A percentile compares a stretch with the other conserved stretches of the same genome.
Conservation (phyloP, 495 filamentous ascomycete genomes). For the Talaromyces liani region DNA sequence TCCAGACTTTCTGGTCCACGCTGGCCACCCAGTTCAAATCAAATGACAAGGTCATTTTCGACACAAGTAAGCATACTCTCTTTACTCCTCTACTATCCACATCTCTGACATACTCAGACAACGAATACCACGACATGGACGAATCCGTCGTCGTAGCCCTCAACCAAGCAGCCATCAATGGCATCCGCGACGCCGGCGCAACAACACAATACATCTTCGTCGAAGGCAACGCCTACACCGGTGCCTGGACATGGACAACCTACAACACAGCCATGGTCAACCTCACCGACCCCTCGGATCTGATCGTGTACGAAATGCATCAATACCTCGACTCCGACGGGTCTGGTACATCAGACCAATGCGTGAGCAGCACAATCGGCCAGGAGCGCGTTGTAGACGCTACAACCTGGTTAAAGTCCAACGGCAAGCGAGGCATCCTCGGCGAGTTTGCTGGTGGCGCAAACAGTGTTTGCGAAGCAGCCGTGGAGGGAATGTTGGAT, state of each 20-base stretch:
- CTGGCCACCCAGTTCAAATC: constrained; percentile 30
- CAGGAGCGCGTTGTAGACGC: constrained; percentile 54
- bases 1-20: constrained; percentile 56
- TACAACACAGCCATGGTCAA: constrained; percentile 34
- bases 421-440: constrained; percentile 59
- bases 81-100: background rate
- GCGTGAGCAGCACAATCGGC: constrained; percentile 59
- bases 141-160: constrained; percentile 59
- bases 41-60: too few relatives aligned
- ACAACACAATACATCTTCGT: constrained; percentile 67
- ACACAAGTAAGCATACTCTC: too few relatives aligned
- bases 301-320: constrained; percentile 51
- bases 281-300: constrained; percentile 49
- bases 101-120: constrained; percentile 46
- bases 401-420: constrained; percentile 60
- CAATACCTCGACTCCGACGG: constrained; percentile 48
- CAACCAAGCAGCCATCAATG: constrained; percentile 69
- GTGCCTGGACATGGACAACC: constrained; percentile 49
- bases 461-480: constrained; percentile 56
- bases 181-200: constrained; percentile 61
- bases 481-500: constrained; percentile 55
- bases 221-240: constrained; percentile 63
- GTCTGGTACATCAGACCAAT: constrained; percentile 46
- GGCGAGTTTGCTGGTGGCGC: constrained; percentile 67
- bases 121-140: constrained; percentile 70